Conservation (phyloP, 257 asterid genomes). For the Galeopsis tetrahit region DNA sequence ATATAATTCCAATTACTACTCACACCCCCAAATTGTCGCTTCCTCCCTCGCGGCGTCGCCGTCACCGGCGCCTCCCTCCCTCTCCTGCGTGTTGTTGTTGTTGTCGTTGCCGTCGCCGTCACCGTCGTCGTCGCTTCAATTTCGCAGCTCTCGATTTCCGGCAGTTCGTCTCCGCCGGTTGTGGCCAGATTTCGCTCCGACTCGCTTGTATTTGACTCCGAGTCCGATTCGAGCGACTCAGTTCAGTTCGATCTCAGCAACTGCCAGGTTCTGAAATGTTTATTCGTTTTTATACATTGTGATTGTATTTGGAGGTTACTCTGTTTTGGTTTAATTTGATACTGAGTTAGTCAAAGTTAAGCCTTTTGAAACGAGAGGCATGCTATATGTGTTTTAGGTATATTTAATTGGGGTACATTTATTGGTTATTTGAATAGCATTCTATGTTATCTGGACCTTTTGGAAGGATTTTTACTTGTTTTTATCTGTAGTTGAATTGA, state of each 20-base stretch:
- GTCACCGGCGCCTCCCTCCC: too few species aligned
- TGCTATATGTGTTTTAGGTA: conserved; percentile 2
- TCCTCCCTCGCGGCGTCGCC: too few species aligned
- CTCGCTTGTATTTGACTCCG: conserved; percentile 61
- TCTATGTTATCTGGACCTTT: background rate
- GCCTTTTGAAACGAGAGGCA: background rate
- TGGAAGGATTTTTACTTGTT: background rate
- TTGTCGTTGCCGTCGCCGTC: too few species aligned
- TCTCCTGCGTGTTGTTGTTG: too few species aligned
- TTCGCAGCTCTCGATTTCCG: conserved; percentile 70
- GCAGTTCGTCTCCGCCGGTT: conserved; percentile 58
- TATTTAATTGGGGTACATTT: background rate
- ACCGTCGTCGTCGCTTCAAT: too few species aligned
- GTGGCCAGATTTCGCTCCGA: conserved; percentile 66
- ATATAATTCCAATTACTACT: too few species aligned
- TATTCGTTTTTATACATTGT: too few species aligned
- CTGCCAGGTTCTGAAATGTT: too few species aligned
- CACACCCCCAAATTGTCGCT: too few species aligned
- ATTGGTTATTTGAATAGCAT: conserved; percentile 21
- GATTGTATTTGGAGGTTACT: too few species aligned
- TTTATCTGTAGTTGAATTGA: conserved; percentile 5
- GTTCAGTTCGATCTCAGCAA: conserved; percentile 63
- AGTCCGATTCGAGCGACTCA: conserved; percentile 49
- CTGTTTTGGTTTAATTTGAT: too few species aligned
- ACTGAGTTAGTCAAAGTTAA: too few species aligned